These are phyloP conservation scores for Phialophora macrospora DNA, from an alignment of 2,329 filamentous ascomycete genomes.

Conservation along the genomic window DNA sequence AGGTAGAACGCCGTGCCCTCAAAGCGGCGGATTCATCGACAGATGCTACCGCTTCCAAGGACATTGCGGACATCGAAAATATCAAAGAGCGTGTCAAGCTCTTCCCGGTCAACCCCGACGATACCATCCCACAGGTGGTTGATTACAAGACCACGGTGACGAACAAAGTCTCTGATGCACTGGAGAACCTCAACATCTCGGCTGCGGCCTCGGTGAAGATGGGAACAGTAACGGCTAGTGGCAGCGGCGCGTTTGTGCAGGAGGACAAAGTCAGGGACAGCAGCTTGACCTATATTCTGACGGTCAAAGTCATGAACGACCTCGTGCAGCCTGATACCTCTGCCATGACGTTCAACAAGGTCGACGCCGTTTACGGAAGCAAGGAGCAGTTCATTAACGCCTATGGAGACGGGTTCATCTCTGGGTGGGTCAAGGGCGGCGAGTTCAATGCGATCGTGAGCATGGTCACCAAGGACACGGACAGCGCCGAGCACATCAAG, in stretches of 20 bases:
- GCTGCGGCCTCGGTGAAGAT: not conserved
- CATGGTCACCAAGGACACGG: not conserved
- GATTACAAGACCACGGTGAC: not conserved
- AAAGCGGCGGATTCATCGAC: not conserved
- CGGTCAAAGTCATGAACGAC: slow-evolving; percentile 1
- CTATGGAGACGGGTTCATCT: not conserved
- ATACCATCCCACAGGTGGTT: not conserved
- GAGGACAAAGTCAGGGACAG: not conserved
- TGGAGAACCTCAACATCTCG: slow-evolving; percentile 1
- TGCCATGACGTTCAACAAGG: not conserved
- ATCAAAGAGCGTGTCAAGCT: not conserved
- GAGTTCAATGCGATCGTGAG: not conserved
- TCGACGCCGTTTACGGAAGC: not conserved
- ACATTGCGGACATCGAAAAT: not conserved
- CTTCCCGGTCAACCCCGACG: not conserved
- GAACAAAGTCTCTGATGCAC: not conserved
- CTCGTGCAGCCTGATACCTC: not conserved
- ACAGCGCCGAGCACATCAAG: not conserved
- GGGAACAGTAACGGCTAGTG: not conserved
- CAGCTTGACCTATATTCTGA: not conserved
- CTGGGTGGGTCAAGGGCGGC: not conserved
- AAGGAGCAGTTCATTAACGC: not conserved
- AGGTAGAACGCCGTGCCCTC: not conserved
- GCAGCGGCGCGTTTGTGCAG: not conserved
- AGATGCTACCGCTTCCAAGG: not conserved